Conservation (phyloP, 2,329 filamentous ascomycete genomes). For the Fonsecaea erecta region DNA sequence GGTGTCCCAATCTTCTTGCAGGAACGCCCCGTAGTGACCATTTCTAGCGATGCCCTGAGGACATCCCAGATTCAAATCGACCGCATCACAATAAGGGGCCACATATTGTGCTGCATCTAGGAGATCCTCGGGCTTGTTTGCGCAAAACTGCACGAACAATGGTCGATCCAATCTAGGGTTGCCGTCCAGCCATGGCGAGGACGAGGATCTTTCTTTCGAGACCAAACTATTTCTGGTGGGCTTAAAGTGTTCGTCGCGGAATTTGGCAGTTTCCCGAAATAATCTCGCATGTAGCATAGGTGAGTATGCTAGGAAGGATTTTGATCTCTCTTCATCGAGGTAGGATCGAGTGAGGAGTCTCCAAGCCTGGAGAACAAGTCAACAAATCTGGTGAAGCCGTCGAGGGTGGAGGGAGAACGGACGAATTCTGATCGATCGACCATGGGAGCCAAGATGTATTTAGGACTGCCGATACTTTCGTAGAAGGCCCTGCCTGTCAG, state of each 20-base stretch:
- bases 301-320: slow-evolving; percentile 80
- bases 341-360: slow-evolving; percentile 94
- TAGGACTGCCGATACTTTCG: slow-evolving; percentile 89
- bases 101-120: slow-evolving; percentile 73
- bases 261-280: slow-evolving; percentile 75
- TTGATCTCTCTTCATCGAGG: slow-evolving; percentile 68
- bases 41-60: slow-evolving; percentile 92
- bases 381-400: slow-evolving; percentile 17
- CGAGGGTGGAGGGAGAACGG: slow-evolving; percentile 45
- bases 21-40: slow-evolving; percentile 89
- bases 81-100: slow-evolving; percentile 87
- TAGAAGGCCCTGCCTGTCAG: slow-evolving; percentile 89
- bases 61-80: slow-evolving; percentile 89
- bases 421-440: slow-evolving; percentile 98
- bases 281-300: slow-evolving; percentile 96
- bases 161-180: slow-evolving; percentile 84
- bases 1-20: slow-evolving; percentile 89
- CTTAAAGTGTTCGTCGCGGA: slow-evolving; percentile 81
- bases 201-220: slow-evolving; percentile 43
- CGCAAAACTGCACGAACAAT: slow-evolving; percentile 93
- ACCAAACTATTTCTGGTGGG: slow-evolving; percentile 55
- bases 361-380: slow-evolving; percentile 72
- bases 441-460: slow-evolving; percentile 92
- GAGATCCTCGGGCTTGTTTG: slow-evolving; percentile 54
- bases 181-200: slow-evolving; percentile 73